phyloP scores from a whole-genome alignment of 2,329 filamentous ascomycete genomes.

The Aspergillus floridensis region DNA sequence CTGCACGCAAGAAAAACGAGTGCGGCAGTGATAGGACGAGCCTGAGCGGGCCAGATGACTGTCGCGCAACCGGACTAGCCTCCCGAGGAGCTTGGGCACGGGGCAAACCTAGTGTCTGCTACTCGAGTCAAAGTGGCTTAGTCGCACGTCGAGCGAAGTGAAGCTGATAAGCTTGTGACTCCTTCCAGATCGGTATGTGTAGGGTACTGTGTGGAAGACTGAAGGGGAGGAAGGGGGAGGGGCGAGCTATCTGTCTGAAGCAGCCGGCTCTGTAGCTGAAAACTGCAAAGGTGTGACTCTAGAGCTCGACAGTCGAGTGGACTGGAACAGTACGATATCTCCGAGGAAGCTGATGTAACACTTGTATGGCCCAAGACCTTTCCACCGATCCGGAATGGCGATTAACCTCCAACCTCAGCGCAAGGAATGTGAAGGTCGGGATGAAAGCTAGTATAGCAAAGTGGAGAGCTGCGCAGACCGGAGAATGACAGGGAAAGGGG shows the following conservation, averaged over 20 bases:
- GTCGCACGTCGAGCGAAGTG: constrained; percentile 7
- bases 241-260: not conserved
- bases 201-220: not conserved
- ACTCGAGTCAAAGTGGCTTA: constrained; percentile 6
- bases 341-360: constrained; percentile 5
- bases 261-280: constrained; percentile 1
- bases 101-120: constrained; percentile 13
- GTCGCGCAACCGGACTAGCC: constrained; percentile 23
- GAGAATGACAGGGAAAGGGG: constrained; percentile 9
- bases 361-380: not conserved
- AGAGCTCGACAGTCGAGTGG: not conserved
- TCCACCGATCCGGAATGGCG: constrained; percentile 6
- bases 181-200: constrained; percentile 2
- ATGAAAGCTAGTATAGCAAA: constrained; percentile 8
- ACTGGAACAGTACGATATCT: constrained; percentile 3
- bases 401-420: constrained; percentile 8
- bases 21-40: constrained; percentile 23
- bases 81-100: constrained; percentile 23
- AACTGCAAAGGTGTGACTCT: not conserved
- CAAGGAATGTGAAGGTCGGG: constrained; percentile 13
- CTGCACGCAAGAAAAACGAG: constrained; percentile 11
- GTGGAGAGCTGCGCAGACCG: constrained; percentile 17
- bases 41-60: constrained; percentile 36
- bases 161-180: constrained; percentile 24
- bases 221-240: not conserved